phyloP scores from a whole-genome alignment of 169 alveolate species.

The Cryptosporidium xiaoi region DNA sequence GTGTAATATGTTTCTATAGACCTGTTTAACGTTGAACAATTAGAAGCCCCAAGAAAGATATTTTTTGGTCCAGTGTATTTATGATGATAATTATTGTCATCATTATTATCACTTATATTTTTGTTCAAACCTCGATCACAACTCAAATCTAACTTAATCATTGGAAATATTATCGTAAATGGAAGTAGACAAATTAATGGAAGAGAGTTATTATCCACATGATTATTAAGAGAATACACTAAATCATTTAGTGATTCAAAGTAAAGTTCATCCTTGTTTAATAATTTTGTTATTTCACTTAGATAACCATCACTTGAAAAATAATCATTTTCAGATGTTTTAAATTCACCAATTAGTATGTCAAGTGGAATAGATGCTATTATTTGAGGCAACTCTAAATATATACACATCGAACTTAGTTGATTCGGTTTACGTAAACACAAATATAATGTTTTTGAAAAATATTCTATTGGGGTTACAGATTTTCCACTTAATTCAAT shows the following conservation, averaged over 20 bases:
- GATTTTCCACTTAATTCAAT: neutral
- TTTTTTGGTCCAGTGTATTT: neutral
- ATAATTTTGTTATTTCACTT: conserved; percentile 3
- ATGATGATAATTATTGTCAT: no score
- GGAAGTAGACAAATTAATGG: conserved; percentile 39
- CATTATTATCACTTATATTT: neutral
- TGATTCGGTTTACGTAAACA: conserved; percentile 39
- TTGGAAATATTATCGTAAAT: conserved; percentile 6
- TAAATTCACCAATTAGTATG: conserved; percentile 15
- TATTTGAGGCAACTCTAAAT: conserved; percentile 25
- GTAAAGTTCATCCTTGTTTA: conserved; percentile 5
- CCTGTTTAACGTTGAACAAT: neutral
- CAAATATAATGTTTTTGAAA: neutral
- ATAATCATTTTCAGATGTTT: neutral
- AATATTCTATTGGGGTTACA: conserved; percentile 15
- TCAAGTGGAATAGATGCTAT: conserved; percentile 13
- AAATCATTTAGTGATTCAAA: conserved; percentile 15
- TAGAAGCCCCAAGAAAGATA: conserved; percentile 26
- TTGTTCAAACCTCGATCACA: neutral
- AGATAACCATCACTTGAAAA: neutral
- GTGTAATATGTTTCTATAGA: conserved; percentile 42
- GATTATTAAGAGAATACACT: neutral
- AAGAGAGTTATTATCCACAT: neutral
- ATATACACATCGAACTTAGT: conserved; percentile 16
- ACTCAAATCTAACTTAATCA: conserved; percentile 4